Evolutionary conservation across 805 yeast species (phyloP).

Genomic region (Pichia paraexigua): DNA sequence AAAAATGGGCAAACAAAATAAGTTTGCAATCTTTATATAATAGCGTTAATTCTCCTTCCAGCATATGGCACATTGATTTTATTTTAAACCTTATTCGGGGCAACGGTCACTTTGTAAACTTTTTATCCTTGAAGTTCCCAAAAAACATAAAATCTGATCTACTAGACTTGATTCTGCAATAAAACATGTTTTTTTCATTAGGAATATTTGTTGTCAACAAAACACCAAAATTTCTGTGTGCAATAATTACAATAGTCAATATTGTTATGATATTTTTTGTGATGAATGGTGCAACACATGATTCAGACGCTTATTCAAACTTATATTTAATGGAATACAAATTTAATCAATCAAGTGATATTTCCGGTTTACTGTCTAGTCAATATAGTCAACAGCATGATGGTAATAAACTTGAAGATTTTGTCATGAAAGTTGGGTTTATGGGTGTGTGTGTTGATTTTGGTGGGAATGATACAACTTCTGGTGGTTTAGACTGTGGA

Average conservation of each 20-base stretch:
- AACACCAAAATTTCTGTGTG: slow-evolving; percentile 7
- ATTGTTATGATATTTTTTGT: slow-evolving; percentile 13
- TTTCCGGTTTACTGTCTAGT: slow-evolving; percentile 5
- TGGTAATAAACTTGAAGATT: slow-evolving; percentile 8
- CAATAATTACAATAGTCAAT: slow-evolving; percentile 8
- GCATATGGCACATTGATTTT: background rate
- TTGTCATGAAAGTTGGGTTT: slow-evolving; percentile 11
- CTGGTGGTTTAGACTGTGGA: slow-evolving; percentile 8
- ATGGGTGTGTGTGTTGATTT: slow-evolving; percentile 12
- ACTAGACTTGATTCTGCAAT: background rate
- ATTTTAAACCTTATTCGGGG: background rate
- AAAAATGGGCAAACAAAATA: too few relatives aligned
- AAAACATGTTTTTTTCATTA: slow-evolving; percentile 1
- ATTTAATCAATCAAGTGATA: slow-evolving; percentile 9
- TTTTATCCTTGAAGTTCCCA: background rate
- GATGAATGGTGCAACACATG: slow-evolving; percentile 12
- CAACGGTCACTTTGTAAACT: background rate
- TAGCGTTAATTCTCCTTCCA: background rate
- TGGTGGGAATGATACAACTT: slow-evolving; percentile 2
- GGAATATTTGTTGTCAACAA: slow-evolving; percentile 7
- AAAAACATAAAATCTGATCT: too few relatives aligned
- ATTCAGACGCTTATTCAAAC: slow-evolving; percentile 7
- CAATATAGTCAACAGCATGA: slow-evolving; percentile 10
- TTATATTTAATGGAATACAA: slow-evolving; percentile 9
- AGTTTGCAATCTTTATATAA: background rate